Conservation (phyloP, 2,329 filamentous ascomycete genomes). For the Metarhizium brunneum region DNA sequence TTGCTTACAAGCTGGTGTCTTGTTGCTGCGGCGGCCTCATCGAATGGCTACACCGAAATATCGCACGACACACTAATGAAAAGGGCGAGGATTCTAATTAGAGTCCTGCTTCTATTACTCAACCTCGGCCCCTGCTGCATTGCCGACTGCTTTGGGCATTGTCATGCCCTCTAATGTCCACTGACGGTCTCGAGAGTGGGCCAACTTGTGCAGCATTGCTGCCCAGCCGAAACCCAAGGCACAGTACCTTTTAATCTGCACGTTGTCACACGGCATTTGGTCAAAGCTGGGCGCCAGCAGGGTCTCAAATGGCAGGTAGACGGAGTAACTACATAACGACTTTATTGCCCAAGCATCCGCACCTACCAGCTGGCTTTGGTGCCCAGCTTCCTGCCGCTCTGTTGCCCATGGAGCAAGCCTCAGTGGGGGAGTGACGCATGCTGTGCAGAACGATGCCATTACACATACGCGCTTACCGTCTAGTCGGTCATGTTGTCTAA, state of each 20-base stretch:
- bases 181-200: conserved; percentile 1
- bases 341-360: neutral
- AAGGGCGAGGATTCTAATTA: neutral
- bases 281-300: neutral
- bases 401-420: neutral
- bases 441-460: neutral
- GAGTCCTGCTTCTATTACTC: neutral
- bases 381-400: neutral
- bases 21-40: neutral
- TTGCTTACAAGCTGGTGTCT: neutral
- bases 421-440: neutral
- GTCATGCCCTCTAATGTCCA: neutral
- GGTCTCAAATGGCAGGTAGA: neutral
- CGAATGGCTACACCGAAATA: neutral
- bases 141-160: neutral
- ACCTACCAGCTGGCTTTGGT: neutral
- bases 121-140: neutral
- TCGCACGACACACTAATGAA: neutral
- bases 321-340: neutral
- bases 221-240: conserved; percentile 2
- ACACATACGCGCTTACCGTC: neutral
- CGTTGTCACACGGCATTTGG: neutral
- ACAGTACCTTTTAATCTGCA: neutral
- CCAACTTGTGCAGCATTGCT: conserved; percentile 5
- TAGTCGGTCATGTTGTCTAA: neutral